Conservation (phyloP, 2,329 filamentous ascomycete genomes). For the Aspergillus flavus region DNA sequence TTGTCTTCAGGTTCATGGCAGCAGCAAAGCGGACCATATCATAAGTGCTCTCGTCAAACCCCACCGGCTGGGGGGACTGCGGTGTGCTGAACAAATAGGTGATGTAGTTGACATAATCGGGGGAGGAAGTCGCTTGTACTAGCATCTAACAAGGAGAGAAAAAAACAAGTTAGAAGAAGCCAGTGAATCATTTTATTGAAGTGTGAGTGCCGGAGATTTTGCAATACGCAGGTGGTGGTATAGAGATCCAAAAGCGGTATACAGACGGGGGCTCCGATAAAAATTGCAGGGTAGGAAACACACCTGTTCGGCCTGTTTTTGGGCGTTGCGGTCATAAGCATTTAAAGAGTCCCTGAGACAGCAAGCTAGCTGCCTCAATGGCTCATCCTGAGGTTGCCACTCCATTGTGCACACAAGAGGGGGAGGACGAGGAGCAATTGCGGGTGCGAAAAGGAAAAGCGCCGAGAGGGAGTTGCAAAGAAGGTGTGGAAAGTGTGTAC, state of each 20-base stretch:
- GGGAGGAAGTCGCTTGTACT: slow-evolving; percentile 79
- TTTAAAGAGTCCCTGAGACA: slow-evolving; percentile 92
- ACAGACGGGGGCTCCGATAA: slow-evolving; percentile 5
- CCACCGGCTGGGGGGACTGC: slow-evolving; percentile 56
- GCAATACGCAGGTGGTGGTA: not conserved
- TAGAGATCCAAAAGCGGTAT: slow-evolving; percentile 4
- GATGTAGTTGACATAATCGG: slow-evolving; percentile 97
- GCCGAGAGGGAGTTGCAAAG: slow-evolving; percentile 8
- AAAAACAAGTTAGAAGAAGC: slow-evolving; percentile 5
- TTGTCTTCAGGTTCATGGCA: slow-evolving; percentile 94
- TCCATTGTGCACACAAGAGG: slow-evolving; percentile 60
- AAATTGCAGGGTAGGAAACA: slow-evolving; percentile 41
- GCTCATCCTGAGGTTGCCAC: slow-evolving; percentile 90
- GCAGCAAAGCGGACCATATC: slow-evolving; percentile 80
- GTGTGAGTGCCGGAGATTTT: not conserved
- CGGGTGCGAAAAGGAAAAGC: slow-evolving; percentile 14
- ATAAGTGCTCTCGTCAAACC: slow-evolving; percentile 66
- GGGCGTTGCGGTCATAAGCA: slow-evolving; percentile 74
- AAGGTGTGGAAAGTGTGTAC: slow-evolving; percentile 13
- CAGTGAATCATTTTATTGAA: slow-evolving; percentile 20
- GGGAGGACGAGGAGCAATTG: slow-evolving; percentile 11
- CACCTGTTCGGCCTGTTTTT: slow-evolving; percentile 88
- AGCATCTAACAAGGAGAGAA: slow-evolving; percentile 71
- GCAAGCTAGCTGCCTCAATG: slow-evolving; percentile 82
- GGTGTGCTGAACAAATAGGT: slow-evolving; percentile 82